These are phyloP conservation scores for Lichtheimia ornata DNA, from an alignment of 371 early-diverging fungal species.

Conservation along the genomic window DNA sequence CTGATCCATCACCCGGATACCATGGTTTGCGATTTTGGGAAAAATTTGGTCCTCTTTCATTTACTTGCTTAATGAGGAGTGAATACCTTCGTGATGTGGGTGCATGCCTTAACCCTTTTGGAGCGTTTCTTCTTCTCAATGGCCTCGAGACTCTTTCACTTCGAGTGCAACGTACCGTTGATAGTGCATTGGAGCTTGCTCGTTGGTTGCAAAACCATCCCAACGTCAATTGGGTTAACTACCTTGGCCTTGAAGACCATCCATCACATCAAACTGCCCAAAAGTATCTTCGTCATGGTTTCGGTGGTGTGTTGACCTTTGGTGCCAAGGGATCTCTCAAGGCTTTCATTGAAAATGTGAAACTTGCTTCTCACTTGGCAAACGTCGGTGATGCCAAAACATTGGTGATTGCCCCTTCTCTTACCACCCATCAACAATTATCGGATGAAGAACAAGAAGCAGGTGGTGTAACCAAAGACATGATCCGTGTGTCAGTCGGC, in stretches of 20 bases:
- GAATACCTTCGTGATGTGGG: constrained; percentile 84
- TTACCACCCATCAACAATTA: constrained; percentile 86
- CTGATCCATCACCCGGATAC: constrained; percentile 81
- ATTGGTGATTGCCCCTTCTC: constrained; percentile 79
- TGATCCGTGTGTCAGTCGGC: constrained; percentile 85
- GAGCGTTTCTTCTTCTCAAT: constrained; percentile 79
- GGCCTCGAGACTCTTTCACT: constrained; percentile 84
- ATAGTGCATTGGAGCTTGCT: constrained; percentile 78
- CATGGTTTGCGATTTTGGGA: constrained; percentile 87
- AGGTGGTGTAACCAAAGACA: constrained; percentile 78
- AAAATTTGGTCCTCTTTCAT: constrained; percentile 71
- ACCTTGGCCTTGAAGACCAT: constrained; percentile 81
- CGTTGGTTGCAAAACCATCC: constrained; percentile 71
- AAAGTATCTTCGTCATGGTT: constrained; percentile 74
- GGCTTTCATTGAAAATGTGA: constrained; percentile 69
- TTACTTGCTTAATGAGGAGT: constrained; percentile 63
- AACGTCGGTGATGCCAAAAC: constrained; percentile 91
- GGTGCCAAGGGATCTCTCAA: constrained; percentile 68
- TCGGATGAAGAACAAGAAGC: constrained; percentile 74
- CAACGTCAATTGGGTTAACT: constrained; percentile 76
- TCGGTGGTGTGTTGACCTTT: constrained; percentile 85
- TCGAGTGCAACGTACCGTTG: constrained; percentile 80
- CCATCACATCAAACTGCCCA: constrained; percentile 73
- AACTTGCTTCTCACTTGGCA: constrained; percentile 81
- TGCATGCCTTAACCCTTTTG: constrained; percentile 82